Percentiles rank a stretch among this genome's conserved stretches.
These are phyloP conservation scores for Candida argentea DNA, from an alignment of 805 yeast genomes.

Conservation along the genomic window DNA sequence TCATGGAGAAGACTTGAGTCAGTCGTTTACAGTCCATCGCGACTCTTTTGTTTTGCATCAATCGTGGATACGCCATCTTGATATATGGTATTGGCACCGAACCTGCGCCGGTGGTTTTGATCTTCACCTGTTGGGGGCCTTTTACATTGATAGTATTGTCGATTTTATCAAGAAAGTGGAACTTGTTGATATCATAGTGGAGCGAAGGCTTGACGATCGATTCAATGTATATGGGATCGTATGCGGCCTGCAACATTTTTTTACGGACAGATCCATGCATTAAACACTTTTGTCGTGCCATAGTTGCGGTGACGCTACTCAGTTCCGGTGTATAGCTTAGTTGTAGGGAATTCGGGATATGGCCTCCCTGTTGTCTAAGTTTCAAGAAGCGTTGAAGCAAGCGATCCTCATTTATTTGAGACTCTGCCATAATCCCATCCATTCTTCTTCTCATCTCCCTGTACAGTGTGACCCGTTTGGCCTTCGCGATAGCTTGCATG, in stretches of 20 bases:
- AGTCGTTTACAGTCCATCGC: constrained; percentile 24
- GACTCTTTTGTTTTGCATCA: constrained; percentile 12
- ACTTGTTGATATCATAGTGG: constrained; percentile 22
- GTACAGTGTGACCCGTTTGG: no score
- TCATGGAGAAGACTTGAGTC: constrained; percentile 14
- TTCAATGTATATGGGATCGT: constrained; percentile 23
- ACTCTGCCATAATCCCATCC: no score
- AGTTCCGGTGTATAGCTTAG: constrained; percentile 17
- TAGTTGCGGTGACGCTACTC: constrained; percentile 5
- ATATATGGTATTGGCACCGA: constrained; percentile 19
- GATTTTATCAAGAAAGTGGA: constrained; percentile 13
- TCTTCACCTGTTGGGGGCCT: constrained; percentile 27
- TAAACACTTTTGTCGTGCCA: constrained; percentile 5
- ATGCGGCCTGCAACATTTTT: constrained; percentile 14
- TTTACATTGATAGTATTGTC: constrained; percentile 15
- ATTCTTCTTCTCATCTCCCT: no score
- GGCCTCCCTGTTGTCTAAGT: constrained; percentile 13
- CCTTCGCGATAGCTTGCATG: no score
- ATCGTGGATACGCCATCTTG: constrained; percentile 12
- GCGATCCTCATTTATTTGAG: constrained; percentile 8
- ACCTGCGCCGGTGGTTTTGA: constrained; percentile 22
- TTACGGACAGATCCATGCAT: constrained; percentile 16
- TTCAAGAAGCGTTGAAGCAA: constrained; percentile 20
- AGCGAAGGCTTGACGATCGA: constrained; percentile 22
- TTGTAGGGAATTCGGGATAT: constrained; percentile 22